Percentiles rank a stretch among this genome's conserved stretches.
These are phyloP conservation scores for Lantana camara DNA, from an alignment of 257 asterid genomes.

Conservation along the genomic window DNA sequence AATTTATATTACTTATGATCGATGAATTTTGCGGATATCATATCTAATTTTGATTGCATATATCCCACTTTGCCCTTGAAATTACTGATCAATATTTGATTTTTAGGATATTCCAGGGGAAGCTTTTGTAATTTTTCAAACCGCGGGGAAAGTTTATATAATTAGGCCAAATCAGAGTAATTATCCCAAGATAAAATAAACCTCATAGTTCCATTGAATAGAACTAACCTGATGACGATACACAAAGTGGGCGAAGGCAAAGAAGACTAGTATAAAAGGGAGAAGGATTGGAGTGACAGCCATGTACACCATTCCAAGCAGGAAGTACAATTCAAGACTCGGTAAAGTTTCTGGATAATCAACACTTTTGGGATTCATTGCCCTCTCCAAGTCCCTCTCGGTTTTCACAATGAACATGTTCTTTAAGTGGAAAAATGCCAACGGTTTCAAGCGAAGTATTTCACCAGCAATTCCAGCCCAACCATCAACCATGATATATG, in stretches of 20 bases:
- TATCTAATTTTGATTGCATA: too few species aligned
- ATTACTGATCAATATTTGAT: too few species aligned
- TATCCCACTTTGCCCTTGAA: too few species aligned
- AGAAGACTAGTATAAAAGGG: slow-evolving; percentile 86
- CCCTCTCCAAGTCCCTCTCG: slow-evolving; percentile 77
- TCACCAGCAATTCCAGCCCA: slow-evolving; percentile 97
- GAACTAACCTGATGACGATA: slow-evolving; percentile 93
- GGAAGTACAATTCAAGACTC: slow-evolving; percentile 77
- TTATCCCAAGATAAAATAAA: not conserved
- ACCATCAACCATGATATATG: slow-evolving; percentile 90
- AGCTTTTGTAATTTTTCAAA: too few species aligned
- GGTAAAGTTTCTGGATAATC: slow-evolving; percentile 90
- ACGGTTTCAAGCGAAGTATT: slow-evolving; percentile 76
- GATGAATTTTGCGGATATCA: too few species aligned
- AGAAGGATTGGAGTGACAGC: slow-evolving; percentile 91
- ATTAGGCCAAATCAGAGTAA: too few species aligned
- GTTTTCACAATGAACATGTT: slow-evolving; percentile 80
- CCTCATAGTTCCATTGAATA: not conserved
- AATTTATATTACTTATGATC: too few species aligned
- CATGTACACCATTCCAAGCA: slow-evolving; percentile 85
- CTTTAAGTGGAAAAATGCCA: slow-evolving; percentile 78
- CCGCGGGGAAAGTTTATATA: too few species aligned
- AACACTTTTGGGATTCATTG: slow-evolving; percentile 76
- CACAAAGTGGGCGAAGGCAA: slow-evolving; percentile 87
- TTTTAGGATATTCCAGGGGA: too few species aligned